Base-by-base conservation (phyloP, 177 flowering plant genomes). In the Vitis hybrid region DNA sequence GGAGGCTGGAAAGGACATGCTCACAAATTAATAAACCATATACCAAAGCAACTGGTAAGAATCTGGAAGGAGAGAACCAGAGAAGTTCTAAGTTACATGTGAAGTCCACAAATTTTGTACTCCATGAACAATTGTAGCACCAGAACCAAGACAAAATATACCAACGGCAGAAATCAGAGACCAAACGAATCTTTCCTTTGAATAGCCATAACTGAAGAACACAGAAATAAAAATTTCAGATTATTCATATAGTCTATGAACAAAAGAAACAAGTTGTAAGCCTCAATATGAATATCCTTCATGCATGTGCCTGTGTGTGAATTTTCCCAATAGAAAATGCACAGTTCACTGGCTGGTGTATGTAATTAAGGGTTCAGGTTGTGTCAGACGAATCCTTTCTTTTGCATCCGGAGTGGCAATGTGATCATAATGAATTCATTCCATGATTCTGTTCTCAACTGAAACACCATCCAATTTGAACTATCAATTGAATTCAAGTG, bases 161-260 rank as follows among this genome's bases (percentile, higher is more conserved):
- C 99, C 99, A 83, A 93, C 98, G 73, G 98, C 99, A 65, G 99
- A 96, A 80, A 93, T 96, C 85, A 96, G 78, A 72, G 99, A 90
- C 99, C 99, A 96, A 67, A 96, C 97, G 83, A 96, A 93, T 80
- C 99, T 81, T 81, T 96, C 98, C 76, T 96, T 96, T 71, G 98
- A 96, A 75, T 96, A 96, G 48, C 99, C 99, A 78, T 96, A 96
- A 49, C 92, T 88, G 83, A 52, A 73, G 2, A 70, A 66, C 19
- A 56, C 11, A 10, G 26, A 52, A 73, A 60, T 50, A 61, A 22
- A 16, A 7, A 22, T 55, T 63, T 63, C 39, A 68, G 45, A 19
- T 53, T 57, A 19, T 65, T 45, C 22, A 52, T 8, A 51, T 13
- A 6, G 8, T 3, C 26, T 10, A 66, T 51, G 18, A 68, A 70